Percentiles rank a stretch among this genome's conserved stretches.
These are phyloP conservation scores for Helotiales sp. DNA, from an alignment of 2,329 filamentous ascomycete species.

Conservation along the genomic window DNA sequence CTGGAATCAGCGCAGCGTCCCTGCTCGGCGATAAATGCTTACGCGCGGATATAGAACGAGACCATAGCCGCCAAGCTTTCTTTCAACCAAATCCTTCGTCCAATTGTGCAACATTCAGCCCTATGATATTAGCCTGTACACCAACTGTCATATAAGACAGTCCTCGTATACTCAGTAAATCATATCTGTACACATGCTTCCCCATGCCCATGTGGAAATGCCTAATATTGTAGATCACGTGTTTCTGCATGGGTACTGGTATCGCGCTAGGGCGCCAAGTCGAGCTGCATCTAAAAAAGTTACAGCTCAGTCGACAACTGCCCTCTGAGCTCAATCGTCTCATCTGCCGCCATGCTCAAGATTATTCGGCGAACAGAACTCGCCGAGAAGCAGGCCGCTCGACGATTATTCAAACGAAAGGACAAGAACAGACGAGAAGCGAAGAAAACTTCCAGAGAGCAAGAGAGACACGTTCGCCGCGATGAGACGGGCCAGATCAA, in stretches of 20 bases:
- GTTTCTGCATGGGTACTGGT: not conserved
- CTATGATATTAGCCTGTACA: slow-evolving; percentile 5
- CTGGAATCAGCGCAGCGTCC: not conserved
- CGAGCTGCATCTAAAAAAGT: slow-evolving; percentile 21
- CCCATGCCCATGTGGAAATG: slow-evolving; percentile 8
- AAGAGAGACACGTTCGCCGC: slow-evolving; percentile 25
- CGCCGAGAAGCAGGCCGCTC: slow-evolving; percentile 63
- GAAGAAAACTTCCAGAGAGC: slow-evolving; percentile 23
- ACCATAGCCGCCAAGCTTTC: not conserved
- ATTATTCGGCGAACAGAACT: slow-evolving; percentile 65
- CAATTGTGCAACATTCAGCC: slow-evolving; percentile 1
- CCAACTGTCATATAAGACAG: not conserved
- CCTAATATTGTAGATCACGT: slow-evolving; percentile 10
- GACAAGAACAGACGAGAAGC: slow-evolving; percentile 31
- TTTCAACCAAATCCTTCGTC: not conserved
- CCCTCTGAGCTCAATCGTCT: slow-evolving; percentile 8
- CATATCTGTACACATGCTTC: not conserved
- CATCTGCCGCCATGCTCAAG: slow-evolving; percentile 61
- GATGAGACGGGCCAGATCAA: slow-evolving; percentile 39
- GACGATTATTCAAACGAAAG: slow-evolving; percentile 42
- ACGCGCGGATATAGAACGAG: not conserved
- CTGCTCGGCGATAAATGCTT: not conserved
- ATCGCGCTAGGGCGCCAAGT: slow-evolving; percentile 22
- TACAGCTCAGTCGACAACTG: slow-evolving; percentile 1
- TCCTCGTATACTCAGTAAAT: slow-evolving; percentile 8